Evolutionary conservation across 805 yeast genomes (phyloP).

Genomic region (Starmera caribaea): DNA sequence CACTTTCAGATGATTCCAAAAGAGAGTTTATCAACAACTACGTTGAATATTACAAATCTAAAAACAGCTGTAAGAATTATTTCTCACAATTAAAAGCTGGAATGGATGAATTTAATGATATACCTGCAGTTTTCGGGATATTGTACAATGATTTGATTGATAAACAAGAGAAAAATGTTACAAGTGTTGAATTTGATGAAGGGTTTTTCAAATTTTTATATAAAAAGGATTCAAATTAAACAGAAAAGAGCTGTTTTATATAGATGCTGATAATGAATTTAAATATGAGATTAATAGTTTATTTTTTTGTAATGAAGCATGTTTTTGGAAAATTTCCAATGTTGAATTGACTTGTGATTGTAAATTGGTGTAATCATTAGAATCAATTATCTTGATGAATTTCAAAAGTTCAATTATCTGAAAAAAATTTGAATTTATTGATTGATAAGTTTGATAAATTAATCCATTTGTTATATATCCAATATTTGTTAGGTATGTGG

Average conservation of each 20-base stretch:
- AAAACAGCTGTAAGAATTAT: constrained; percentile 26
- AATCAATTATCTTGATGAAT: neutral
- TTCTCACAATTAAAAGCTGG: constrained; percentile 24
- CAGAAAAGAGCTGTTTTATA: too few relatives aligned
- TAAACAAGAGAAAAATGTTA: constrained; percentile 9
- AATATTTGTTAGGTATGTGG: constrained; percentile 7
- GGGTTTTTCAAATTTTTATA: neutral
- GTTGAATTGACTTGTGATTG: neutral
- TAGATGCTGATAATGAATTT: neutral
- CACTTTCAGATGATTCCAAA: constrained; percentile 16
- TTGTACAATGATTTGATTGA: constrained; percentile 25
- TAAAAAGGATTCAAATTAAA: neutral
- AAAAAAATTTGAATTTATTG: neutral
- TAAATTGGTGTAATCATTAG: neutral
- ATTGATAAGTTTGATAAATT: constrained; percentile 7
- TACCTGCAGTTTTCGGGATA: constrained; percentile 29
- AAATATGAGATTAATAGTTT: constrained; percentile 6
- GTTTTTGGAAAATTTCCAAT: constrained; percentile 3
- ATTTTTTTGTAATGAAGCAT: constrained; percentile 4
- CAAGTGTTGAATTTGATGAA: constrained; percentile 15
- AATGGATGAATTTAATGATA: constrained; percentile 27
- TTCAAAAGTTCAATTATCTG: neutral
- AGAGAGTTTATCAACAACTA: constrained; percentile 20
- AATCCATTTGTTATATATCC: constrained; percentile 11
- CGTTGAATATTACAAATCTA: constrained; percentile 21